Conservation (phyloP, 768 basidiomycete genomes). For the Mycena belliarum region DNA sequence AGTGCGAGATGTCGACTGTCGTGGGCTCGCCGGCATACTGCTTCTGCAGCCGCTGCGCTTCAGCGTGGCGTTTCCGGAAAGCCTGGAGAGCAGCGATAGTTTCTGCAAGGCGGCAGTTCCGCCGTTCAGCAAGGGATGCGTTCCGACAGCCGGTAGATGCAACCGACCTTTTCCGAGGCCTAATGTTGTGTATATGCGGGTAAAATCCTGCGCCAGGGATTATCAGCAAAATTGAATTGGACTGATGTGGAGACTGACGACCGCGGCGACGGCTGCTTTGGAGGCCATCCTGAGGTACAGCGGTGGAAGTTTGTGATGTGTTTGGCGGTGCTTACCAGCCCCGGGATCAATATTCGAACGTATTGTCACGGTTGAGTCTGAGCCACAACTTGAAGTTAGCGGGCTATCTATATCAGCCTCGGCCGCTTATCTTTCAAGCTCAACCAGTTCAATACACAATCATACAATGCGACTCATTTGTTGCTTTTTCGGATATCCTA, state of each 20-base stretch:
- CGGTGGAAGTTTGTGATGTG: not conserved
- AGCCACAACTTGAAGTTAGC: no score
- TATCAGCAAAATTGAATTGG: not conserved
- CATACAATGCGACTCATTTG: no score
- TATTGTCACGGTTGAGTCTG: no score
- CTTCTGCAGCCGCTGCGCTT: conserved; percentile 75
- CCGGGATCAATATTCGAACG: no score
- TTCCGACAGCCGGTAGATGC: not conserved
- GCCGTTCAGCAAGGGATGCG: conserved; percentile 3
- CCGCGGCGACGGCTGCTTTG: conserved; percentile 25
- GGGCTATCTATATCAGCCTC: no score
- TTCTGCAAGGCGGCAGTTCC: conserved; percentile 49
- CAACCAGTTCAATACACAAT: no score
- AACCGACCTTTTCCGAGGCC: conserved; percentile 84
- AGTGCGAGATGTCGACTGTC: conserved; percentile 88
- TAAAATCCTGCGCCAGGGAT: conserved; percentile 61
- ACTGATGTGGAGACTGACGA: conserved; percentile 9
- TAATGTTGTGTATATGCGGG: conserved; percentile 79
- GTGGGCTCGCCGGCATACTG: conserved; percentile 71
- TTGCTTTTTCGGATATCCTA: no score
- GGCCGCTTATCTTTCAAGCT: no score
- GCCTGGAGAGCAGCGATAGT: conserved; percentile 88
- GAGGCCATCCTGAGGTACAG: conserved; percentile 20
- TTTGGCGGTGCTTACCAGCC: no score
- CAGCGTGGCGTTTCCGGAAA: conserved; percentile 93